These are phyloP conservation scores for Yarrowia sp. DNA, from an alignment of 805 yeast genomes.

Conservation along the genomic window DNA sequence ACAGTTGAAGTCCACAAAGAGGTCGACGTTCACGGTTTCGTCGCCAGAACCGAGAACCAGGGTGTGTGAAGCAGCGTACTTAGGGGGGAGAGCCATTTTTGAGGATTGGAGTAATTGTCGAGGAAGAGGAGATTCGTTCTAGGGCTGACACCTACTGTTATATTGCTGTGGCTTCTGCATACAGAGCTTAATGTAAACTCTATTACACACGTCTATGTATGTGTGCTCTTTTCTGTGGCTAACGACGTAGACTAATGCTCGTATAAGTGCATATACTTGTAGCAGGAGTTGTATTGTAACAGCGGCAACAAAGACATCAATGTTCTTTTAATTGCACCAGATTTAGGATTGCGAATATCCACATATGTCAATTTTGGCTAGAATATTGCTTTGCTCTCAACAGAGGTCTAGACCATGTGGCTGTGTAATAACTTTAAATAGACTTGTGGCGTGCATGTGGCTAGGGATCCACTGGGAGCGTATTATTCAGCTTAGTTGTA, in stretches of 20 bases:
- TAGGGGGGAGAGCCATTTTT: constrained; percentile 31
- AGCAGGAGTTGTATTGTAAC: too few species aligned
- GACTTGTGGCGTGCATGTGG: neutral
- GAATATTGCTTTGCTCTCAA: neutral
- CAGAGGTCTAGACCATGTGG: neutral
- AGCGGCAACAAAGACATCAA: too few species aligned
- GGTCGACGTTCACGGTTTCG: constrained; percentile 47
- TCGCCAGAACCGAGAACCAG: constrained; percentile 29
- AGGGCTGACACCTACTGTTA: neutral
- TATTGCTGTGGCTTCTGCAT: constrained; percentile 19
- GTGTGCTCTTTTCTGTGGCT: neutral
- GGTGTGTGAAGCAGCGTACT: constrained; percentile 26
- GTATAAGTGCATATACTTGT: too few species aligned
- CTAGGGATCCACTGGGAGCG: neutral
- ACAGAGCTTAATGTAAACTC: neutral
- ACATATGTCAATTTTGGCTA: too few species aligned
- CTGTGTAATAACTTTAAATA: neutral
- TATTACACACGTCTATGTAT: neutral
- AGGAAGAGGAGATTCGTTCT: neutral
- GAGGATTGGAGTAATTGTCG: neutral
- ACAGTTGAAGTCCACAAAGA: constrained; percentile 71
- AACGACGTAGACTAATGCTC: neutral
- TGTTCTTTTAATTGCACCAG: too few species aligned
- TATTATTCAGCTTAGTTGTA: too few species aligned
- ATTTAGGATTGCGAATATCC: too few species aligned